Evolutionary conservation across 768 basidiomycete genomes (phyloP).

Genomic region (Phylloporus scabripes): DNA sequence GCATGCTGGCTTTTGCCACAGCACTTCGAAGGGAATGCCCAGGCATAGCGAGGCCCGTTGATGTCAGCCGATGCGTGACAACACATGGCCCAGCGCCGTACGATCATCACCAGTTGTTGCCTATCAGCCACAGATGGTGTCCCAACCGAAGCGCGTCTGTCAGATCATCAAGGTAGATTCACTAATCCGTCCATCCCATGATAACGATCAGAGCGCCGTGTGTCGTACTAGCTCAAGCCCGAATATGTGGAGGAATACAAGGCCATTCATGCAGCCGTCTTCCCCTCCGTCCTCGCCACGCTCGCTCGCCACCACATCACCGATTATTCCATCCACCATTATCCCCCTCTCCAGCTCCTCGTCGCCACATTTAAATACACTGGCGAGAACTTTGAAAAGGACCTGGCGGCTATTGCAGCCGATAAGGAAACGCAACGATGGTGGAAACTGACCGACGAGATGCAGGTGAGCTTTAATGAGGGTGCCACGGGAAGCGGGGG

Average conservation of each 20-base stretch:
- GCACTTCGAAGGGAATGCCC: no score
- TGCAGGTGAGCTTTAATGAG: conserved; percentile 74
- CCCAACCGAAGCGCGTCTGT: conserved; percentile 49
- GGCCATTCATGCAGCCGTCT: conserved; percentile 55
- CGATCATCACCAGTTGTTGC: no score
- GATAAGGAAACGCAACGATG: conserved; percentile 68
- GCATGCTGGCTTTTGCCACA: no score
- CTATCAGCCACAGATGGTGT: not conserved
- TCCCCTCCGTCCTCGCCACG: conserved; percentile 64
- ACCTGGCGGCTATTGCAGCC: conserved; percentile 60
- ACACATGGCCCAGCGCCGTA: no score
- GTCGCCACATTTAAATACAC: conserved; percentile 77
- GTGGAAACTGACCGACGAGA: conserved; percentile 72
- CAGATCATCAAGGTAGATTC: conserved; percentile 61
- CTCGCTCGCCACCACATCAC: conserved; percentile 56
- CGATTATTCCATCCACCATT: conserved; percentile 75
- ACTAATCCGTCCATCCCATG: not conserved
- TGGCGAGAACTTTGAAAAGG: conserved; percentile 56
- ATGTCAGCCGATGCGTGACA: no score
- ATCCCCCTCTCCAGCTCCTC: conserved; percentile 57
- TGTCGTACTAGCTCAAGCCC: conserved; percentile 45
- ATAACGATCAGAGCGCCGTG: not conserved
- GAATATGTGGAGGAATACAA: conserved; percentile 47
- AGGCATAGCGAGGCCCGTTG: no score
- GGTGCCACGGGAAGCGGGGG: conserved; percentile 66